Evolutionary conservation across 2,329 filamentous ascomycete genomes (phyloP).

Genomic region (Xylariaceae sp.): DNA sequence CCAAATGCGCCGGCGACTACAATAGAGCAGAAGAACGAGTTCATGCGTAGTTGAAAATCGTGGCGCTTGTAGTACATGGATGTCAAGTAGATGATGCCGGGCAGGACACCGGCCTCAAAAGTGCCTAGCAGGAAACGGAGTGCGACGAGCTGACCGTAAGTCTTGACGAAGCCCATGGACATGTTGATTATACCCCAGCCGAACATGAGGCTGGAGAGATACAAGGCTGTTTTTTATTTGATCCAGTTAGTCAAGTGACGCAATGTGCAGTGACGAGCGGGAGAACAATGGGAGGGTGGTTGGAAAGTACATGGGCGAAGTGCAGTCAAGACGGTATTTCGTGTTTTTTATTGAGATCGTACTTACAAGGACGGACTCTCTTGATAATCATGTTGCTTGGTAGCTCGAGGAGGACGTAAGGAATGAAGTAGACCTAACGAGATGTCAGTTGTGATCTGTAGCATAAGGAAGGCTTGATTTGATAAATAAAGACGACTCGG

Average conservation of each 20-base stretch:
- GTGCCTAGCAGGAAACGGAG: slow-evolving; percentile 50
- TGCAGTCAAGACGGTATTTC: not conserved
- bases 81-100: slow-evolving; percentile 53
- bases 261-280: too few species aligned
- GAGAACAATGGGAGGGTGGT: too few species aligned
- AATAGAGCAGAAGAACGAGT: slow-evolving; percentile 53
- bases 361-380: slow-evolving; percentile 24
- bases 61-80: slow-evolving; percentile 61
- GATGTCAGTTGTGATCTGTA: not conserved
- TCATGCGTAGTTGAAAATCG: slow-evolving; percentile 55
- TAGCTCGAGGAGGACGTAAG: slow-evolving; percentile 25
- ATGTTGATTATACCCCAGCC: slow-evolving; percentile 46
- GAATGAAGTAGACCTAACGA: slow-evolving; percentile 25
- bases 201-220: slow-evolving; percentile 39
- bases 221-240: slow-evolving; percentile 20
- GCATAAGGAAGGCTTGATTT: too few species aligned
- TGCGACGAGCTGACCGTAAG: slow-evolving; percentile 44
- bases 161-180: slow-evolving; percentile 45
- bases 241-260: not conserved
- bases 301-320: not conserved
- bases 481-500: not conserved
- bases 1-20: slow-evolving; percentile 58
- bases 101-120: slow-evolving; percentile 50
- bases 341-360: not conserved
- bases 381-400: slow-evolving; percentile 24